Evolutionary conservation across 768 basidiomycete genomes (phyloP).

Genomic region (Botryobasidium botryosum): DNA sequence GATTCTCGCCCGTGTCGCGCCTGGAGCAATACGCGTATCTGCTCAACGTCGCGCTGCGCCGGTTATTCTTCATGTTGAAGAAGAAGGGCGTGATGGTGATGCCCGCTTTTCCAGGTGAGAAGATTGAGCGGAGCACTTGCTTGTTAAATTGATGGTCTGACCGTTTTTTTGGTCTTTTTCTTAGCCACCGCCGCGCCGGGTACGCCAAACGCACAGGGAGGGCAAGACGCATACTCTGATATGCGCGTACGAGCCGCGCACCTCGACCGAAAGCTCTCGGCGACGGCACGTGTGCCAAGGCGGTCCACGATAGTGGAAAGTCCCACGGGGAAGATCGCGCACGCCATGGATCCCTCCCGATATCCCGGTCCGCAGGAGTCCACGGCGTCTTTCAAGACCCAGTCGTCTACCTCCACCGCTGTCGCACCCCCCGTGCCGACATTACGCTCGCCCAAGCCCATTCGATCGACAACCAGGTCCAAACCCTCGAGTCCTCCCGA

Average conservation of each 20-base stretch:
- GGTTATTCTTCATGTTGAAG: conserved; percentile 74
- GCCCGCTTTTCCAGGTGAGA: conserved; percentile 41
- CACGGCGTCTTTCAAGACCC: neutral
- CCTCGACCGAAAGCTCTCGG: conserved; percentile 87
- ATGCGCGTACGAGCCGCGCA: conserved; percentile 91
- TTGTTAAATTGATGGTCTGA: too few species aligned
- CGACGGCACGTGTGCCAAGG: conserved; percentile 80
- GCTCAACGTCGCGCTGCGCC: conserved; percentile 82
- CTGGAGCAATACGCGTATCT: conserved; percentile 97
- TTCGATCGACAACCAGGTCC: conserved; percentile 6
- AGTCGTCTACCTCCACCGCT: conserved; percentile 8
- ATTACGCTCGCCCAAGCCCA: conserved; percentile 18
- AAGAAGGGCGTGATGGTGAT: conserved; percentile 82
- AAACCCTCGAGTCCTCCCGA: neutral
- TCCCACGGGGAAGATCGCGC: conserved; percentile 73
- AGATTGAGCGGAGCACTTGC: conserved; percentile 10
- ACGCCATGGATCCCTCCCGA: conserved; percentile 39
- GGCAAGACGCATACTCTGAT: too few species aligned
- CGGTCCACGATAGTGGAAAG: conserved; percentile 93
- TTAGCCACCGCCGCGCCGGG: too few species aligned
- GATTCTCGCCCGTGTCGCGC: conserved; percentile 84
- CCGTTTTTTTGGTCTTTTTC: too few species aligned
- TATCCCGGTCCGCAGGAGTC: conserved; percentile 8
- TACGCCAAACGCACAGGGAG: too few species aligned
- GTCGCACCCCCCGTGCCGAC: conserved; percentile 18